phyloP scores from a whole-genome alignment of 257 asterid species.

The Leonotis leonurus region DNA sequence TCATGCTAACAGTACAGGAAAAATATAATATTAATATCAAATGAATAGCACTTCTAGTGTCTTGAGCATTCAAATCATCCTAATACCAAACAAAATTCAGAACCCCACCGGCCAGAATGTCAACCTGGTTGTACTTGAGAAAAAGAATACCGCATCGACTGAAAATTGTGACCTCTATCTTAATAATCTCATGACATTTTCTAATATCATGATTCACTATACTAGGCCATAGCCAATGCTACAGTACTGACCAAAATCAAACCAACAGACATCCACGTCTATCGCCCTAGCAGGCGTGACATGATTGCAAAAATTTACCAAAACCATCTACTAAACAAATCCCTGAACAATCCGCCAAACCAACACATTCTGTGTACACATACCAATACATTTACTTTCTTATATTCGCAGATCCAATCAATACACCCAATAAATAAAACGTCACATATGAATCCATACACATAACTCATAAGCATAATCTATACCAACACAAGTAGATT shows the following conservation, averaged over 20 bases:
- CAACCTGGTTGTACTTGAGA: not conserved
- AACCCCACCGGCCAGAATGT: not conserved
- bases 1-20: not conserved
- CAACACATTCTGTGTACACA: not conserved
- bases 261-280: slow-evolving; percentile 6
- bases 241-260: slow-evolving; percentile 1
- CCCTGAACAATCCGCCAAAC: not conserved
- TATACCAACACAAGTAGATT: slow-evolving; percentile 10
- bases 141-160: not conserved
- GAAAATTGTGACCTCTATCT: not conserved
- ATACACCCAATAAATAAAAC: not conserved
- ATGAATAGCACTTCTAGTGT: no score
- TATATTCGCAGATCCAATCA: slow-evolving; percentile 22
- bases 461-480: no score
- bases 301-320: not conserved
- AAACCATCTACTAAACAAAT: not conserved
- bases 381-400: not conserved
- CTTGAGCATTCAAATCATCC: not conserved
- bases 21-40: not conserved
- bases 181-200: not conserved
- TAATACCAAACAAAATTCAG: not conserved
- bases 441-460: not conserved
- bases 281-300: not conserved
- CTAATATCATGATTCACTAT: not conserved
- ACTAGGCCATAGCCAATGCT: not conserved